These are phyloP conservation scores for Xylariaceae sp. DNA, from an alignment of 2,329 filamentous ascomycete genomes.

Conservation along the genomic window DNA sequence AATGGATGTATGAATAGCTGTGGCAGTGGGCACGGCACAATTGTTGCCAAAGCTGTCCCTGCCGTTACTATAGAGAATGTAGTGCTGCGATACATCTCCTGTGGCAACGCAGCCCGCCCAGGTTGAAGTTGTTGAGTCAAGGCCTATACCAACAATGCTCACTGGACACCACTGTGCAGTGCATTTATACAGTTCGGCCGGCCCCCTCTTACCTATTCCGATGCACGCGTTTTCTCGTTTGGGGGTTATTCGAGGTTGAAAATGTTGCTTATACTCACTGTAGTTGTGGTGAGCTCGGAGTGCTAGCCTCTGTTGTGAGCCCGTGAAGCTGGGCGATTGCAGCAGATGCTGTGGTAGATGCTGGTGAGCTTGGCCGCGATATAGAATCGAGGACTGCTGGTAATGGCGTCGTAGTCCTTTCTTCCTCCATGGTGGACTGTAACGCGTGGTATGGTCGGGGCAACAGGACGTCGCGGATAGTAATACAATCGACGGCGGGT, in stretches of 20 bases:
- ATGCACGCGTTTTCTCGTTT: background rate
- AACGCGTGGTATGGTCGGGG: slow-evolving; percentile 25
- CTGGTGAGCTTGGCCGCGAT: slow-evolving; percentile 45
- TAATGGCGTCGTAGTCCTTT: slow-evolving; percentile 34
- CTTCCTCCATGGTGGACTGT: slow-evolving; percentile 45
- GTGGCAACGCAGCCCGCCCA: slow-evolving; percentile 2
- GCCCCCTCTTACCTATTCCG: background rate
- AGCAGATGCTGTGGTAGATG: slow-evolving; percentile 44
- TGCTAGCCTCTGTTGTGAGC: slow-evolving; percentile 43
- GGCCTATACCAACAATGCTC: background rate
- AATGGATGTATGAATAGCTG: background rate
- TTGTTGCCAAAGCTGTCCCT: background rate
- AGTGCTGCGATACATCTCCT: slow-evolving; percentile 5
- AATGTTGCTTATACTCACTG: slow-evolving; percentile 40
- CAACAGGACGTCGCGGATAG: slow-evolving; percentile 23
- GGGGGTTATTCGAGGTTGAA: background rate
- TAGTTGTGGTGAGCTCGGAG: slow-evolving; percentile 42
- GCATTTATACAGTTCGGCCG: background rate
- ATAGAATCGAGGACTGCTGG: slow-evolving; percentile 44
- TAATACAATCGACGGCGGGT: slow-evolving; percentile 21
- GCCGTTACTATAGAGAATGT: slow-evolving; percentile 1
- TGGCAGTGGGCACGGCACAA: slow-evolving; percentile 6
- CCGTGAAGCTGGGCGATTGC: slow-evolving; percentile 44
- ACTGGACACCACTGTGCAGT: background rate
- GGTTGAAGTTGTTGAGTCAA: slow-evolving; percentile 1